phyloP scores from a whole-genome alignment of 2,329 filamentous ascomycete genomes.

The Monilinia fructicola region DNA sequence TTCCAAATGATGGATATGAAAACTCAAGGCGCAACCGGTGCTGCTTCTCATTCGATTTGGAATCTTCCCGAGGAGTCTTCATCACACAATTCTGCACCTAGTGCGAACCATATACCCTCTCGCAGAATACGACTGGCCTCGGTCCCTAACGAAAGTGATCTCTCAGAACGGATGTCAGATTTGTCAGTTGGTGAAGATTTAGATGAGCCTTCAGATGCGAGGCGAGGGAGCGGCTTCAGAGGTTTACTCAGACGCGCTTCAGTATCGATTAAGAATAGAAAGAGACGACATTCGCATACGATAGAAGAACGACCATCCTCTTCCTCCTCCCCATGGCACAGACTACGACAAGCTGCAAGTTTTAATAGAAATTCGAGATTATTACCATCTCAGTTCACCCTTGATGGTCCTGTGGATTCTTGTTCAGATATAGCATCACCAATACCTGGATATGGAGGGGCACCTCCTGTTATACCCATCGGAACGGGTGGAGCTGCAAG shows the following conservation, averaged over 20 bases:
- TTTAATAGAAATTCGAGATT: constrained; percentile 38
- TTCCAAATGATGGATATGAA: constrained; percentile 49
- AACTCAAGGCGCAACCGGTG: constrained; percentile 44
- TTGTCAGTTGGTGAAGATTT: constrained; percentile 6
- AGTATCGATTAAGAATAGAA: constrained; percentile 37
- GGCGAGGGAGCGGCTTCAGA: constrained; percentile 13
- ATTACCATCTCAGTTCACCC: constrained; percentile 24
- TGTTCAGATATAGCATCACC: constrained; percentile 31
- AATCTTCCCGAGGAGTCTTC: background rate
- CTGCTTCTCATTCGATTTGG: constrained; percentile 20
- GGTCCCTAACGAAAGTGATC: constrained; percentile 11
- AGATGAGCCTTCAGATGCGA: constrained; percentile 8
- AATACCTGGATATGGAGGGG: constrained; percentile 45
- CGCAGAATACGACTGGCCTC: constrained; percentile 30
- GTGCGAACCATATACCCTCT: constrained; percentile 38
- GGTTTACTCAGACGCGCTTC: constrained; percentile 39
- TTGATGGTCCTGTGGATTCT: constrained; percentile 29
- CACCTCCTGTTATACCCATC: constrained; percentile 60
- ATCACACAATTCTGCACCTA: background rate
- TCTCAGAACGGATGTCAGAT: constrained; percentile 11
- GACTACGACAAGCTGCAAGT: constrained; percentile 38
- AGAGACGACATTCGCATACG: constrained; percentile 37
- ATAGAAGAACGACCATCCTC: constrained; percentile 35
- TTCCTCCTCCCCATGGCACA: constrained; percentile 34
- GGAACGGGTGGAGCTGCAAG: constrained; percentile 62